These are phyloP conservation scores for Trichoderma sp. DNA, from an alignment of 2,329 filamentous ascomycete species.

Conservation along the genomic window DNA sequence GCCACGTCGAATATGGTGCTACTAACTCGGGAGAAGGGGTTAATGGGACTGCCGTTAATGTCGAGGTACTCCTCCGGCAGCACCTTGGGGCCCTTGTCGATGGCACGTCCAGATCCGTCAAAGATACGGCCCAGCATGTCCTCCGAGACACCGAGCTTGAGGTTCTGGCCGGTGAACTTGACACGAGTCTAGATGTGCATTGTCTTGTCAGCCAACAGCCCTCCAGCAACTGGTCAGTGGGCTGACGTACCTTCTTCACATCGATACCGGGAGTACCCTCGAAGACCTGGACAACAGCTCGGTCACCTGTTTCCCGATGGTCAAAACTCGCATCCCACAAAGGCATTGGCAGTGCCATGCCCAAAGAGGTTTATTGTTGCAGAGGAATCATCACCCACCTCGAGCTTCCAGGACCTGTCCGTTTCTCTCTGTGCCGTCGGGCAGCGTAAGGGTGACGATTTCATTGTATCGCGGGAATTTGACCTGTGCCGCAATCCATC, in stretches of 20 bases:
- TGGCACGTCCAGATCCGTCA: constrained; percentile 94
- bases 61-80: constrained; percentile 97
- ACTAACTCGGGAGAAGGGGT: constrained; percentile 88
- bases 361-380: neutral
- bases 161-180: constrained; percentile 93
- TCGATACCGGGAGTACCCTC: constrained; percentile 97
- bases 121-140: constrained; percentile 99
- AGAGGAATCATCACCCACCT: constrained; percentile 59
- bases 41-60: constrained; percentile 98
- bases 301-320: constrained; percentile 64
- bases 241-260: constrained; percentile 83
- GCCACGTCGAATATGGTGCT: too few species aligned
- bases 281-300: constrained; percentile 97
- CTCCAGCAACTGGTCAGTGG: constrained; percentile 15
- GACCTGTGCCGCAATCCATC: constrained; percentile 61
- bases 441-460: constrained; percentile 92
- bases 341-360: constrained; percentile 14
- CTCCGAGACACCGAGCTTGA: constrained; percentile 98
- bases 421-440: constrained; percentile 90
- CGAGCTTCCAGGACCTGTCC: constrained; percentile 97
- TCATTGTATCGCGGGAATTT: constrained; percentile 98
- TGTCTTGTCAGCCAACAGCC: constrained; percentile 34
- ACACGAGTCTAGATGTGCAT: constrained; percentile 74
- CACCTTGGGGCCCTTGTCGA: constrained; percentile 98
- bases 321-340: constrained; percentile 31